These are phyloP conservation scores for Cryphonectria parasitica DNA, from an alignment of 2,329 filamentous ascomycete species.

Conservation along the genomic window DNA sequence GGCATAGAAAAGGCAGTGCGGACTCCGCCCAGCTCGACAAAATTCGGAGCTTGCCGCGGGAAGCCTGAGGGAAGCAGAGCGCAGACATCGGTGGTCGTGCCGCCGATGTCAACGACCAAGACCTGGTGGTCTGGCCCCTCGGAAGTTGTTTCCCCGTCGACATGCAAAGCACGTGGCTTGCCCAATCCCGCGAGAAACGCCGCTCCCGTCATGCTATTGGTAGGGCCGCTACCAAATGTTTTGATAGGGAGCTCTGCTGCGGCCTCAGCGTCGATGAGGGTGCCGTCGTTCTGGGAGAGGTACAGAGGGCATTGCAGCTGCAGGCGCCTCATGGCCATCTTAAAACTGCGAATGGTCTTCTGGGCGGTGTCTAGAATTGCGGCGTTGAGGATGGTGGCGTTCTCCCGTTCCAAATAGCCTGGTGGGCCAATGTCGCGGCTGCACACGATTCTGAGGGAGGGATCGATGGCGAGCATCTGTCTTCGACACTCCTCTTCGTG, in stretches of 20 bases:
- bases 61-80: conserved; percentile 64
- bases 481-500: conserved; percentile 54
- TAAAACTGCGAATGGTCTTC: conserved; percentile 60
- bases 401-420: conserved; percentile 65
- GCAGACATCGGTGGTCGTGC: conserved; percentile 68
- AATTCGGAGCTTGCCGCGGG: conserved; percentile 65
- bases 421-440: conserved; percentile 57
- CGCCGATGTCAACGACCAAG: conserved; percentile 66
- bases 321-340: conserved; percentile 53
- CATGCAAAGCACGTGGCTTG: conserved; percentile 43
- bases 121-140: not conserved
- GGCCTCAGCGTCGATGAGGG: conserved; percentile 56
- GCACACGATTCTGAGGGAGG: conserved; percentile 50
- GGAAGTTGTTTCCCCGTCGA: conserved; percentile 37
- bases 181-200: conserved; percentile 57
- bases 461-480: conserved; percentile 43
- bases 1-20: conserved; percentile 64
- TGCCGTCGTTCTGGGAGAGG: conserved; percentile 68
- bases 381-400: conserved; percentile 67
- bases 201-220: conserved; percentile 66
- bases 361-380: conserved; percentile 62
- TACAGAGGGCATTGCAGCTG: conserved; percentile 59
- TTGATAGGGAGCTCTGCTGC: conserved; percentile 62
- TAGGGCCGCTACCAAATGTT: conserved; percentile 66
- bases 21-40: conserved; percentile 65